phyloP scores from a whole-genome alignment of 441 rosid species.

The Aleurites moluccanus region DNA sequence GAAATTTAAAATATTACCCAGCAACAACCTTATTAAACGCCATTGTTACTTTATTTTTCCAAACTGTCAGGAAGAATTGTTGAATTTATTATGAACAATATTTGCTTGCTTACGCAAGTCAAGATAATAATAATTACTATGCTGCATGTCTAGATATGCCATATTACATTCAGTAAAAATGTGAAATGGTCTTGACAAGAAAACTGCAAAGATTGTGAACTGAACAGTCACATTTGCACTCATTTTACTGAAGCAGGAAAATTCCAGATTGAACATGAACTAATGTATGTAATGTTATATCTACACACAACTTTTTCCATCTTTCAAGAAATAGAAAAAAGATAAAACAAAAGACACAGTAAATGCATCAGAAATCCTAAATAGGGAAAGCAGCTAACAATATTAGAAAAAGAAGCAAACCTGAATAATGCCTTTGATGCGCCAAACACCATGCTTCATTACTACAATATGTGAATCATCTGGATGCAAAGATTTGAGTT shows the following conservation, averaged over 20 bases:
- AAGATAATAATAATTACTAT: neutral
- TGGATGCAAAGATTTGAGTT: slow-evolving; percentile 80
- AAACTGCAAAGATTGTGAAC: slow-evolving; percentile 3
- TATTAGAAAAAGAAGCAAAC: slow-evolving; percentile 37
- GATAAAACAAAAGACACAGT: neutral
- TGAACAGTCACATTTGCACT: neutral
- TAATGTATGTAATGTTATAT: neutral
- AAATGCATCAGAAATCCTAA: slow-evolving; percentile 2
- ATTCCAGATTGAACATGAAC: slow-evolving; percentile 1
- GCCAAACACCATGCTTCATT: slow-evolving; percentile 84
- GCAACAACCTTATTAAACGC: neutral
- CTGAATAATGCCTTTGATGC: slow-evolving; percentile 96
- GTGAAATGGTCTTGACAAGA: neutral
- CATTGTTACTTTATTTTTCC: neutral
- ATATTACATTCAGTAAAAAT: neutral
- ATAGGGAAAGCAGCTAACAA: neutral
- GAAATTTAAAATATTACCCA: no score
- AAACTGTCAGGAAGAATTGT: neutral
- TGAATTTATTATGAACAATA: neutral
- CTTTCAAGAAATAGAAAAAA: neutral
- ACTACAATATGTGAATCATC: slow-evolving; percentile 81
- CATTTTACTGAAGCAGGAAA: neutral
- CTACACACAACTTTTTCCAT: neutral
- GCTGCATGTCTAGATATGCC: neutral
- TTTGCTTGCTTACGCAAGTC: neutral